These are phyloP conservation scores for Ustilago tritici DNA, from an alignment of 1,284 basidiomycete genomes.

Conservation along the genomic window DNA sequence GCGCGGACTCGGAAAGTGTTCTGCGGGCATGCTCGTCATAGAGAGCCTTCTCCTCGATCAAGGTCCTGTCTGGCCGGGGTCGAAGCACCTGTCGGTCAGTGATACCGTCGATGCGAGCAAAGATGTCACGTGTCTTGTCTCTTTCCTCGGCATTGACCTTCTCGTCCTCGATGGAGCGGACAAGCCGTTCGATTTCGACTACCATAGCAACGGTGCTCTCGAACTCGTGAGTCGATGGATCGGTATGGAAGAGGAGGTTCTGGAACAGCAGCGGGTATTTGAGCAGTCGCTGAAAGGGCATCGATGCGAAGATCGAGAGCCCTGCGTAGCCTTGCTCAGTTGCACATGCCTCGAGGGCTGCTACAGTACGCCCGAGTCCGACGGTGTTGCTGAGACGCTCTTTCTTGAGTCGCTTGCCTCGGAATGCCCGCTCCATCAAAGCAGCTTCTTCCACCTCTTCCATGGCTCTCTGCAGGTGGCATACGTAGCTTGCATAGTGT, in stretches of 20 bases:
- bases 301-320: slow-evolving; percentile 90
- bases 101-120: slow-evolving; percentile 93
- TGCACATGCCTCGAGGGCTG: slow-evolving; percentile 79
- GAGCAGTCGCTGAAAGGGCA: slow-evolving; percentile 94
- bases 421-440: slow-evolving; percentile 62
- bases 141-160: slow-evolving; percentile 95
- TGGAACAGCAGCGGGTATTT: slow-evolving; percentile 98
- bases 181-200: slow-evolving; percentile 93
- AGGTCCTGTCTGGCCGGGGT: slow-evolving; percentile 85
- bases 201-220: slow-evolving; percentile 96
- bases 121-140: slow-evolving; percentile 90
- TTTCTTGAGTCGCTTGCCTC: slow-evolving; percentile 59
- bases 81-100: slow-evolving; percentile 75
- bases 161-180: slow-evolving; percentile 95
- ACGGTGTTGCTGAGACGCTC: slow-evolving; percentile 62
- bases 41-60: slow-evolving; percentile 84
- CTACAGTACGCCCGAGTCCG: slow-evolving; percentile 64
- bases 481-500: slow-evolving; percentile 59
- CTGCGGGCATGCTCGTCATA: slow-evolving; percentile 58
- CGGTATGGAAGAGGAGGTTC: slow-evolving; percentile 83
- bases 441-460: slow-evolving; percentile 62
- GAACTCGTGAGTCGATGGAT: slow-evolving; percentile 95
- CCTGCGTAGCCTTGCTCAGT: slow-evolving; percentile 89
- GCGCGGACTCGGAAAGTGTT: slow-evolving; percentile 62
- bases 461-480: slow-evolving; percentile 60